A percentile compares a stretch with the other conserved stretches of the same genome.
Evolutionary conservation across 169 alveolate species (phyloP).

Genomic region (Cyclospora cayetanensis): DNA sequence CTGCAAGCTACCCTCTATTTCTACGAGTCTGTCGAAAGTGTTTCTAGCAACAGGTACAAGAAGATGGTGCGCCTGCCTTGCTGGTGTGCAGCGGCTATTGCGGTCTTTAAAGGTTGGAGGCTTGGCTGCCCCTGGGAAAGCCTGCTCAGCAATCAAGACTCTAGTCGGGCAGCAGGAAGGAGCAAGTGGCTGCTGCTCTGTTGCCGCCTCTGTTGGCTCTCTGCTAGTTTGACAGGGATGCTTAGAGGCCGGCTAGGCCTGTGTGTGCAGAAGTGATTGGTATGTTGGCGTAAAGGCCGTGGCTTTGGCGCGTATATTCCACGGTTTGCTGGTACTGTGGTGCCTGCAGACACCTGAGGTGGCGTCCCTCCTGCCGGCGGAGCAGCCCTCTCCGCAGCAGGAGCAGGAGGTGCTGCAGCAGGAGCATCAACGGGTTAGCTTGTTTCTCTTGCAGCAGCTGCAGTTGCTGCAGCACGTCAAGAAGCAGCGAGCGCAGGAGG

Average conservation of each 20-base stretch:
- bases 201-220: neutral
- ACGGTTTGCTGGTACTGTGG: too few species aligned
- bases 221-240: neutral
- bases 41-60: neutral
- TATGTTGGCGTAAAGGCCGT: too few species aligned
- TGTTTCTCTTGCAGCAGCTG: neutral
- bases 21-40: too few species aligned
- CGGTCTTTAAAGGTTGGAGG: neutral
- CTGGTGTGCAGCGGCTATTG: neutral
- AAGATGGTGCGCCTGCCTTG: neutral
- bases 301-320: neutral
- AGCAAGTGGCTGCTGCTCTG: slow-evolving; percentile 11
- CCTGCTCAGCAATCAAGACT: neutral
- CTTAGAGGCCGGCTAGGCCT: too few species aligned
- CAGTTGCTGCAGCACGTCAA: neutral
- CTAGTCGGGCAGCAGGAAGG: neutral
- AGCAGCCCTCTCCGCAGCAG: neutral
- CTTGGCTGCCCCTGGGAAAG: neutral
- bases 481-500: neutral
- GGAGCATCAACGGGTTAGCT: neutral
- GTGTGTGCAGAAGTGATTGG: too few species aligned
- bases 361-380: neutral
- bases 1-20: too few species aligned
- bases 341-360: neutral
- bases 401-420: neutral